These are phyloP conservation scores for Camelina sativa DNA, from an alignment of 345 rosid genomes.

Conservation along the genomic window DNA sequence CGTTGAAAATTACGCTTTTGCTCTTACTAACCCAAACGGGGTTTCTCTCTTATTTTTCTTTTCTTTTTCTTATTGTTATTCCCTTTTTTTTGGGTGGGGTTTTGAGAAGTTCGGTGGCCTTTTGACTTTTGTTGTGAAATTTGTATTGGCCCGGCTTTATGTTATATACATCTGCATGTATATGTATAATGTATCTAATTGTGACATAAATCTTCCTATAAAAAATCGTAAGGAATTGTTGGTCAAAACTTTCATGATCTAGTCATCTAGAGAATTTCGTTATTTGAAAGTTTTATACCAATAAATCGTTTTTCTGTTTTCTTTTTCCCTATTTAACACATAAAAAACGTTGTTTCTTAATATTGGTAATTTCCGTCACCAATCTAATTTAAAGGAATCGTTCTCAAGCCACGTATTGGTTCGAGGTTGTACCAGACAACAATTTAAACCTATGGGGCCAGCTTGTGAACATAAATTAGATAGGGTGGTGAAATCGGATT, in stretches of 20 bases:
- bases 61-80: neutral
- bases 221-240: neutral
- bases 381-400: too few relatives aligned
- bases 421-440: too few relatives aligned
- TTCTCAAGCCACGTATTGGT: too few relatives aligned
- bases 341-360: too few relatives aligned
- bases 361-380: too few relatives aligned
- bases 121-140: conserved; percentile 19
- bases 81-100: too few relatives aligned
- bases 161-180: conserved; percentile 28
- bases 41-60: neutral
- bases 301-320: neutral
- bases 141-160: conserved; percentile 42
- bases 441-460: too few relatives aligned
- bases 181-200: conserved; percentile 37
- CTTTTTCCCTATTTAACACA: too few relatives aligned
- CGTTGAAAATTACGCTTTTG: conserved; percentile 11
- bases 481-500: too few relatives aligned
- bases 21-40: neutral
- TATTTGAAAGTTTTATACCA: neutral
- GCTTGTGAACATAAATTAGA: too few relatives aligned
- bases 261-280: conserved; percentile 6
- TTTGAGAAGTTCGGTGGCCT: conserved; percentile 44
- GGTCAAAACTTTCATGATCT: too few relatives aligned
- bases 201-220: conserved; percentile 19